A percentile compares a stretch with the other conserved stretches of the same genome.
phyloP scores from a whole-genome alignment of 2,329 filamentous ascomycete genomes.

The Colletotrichum shisoi region DNA sequence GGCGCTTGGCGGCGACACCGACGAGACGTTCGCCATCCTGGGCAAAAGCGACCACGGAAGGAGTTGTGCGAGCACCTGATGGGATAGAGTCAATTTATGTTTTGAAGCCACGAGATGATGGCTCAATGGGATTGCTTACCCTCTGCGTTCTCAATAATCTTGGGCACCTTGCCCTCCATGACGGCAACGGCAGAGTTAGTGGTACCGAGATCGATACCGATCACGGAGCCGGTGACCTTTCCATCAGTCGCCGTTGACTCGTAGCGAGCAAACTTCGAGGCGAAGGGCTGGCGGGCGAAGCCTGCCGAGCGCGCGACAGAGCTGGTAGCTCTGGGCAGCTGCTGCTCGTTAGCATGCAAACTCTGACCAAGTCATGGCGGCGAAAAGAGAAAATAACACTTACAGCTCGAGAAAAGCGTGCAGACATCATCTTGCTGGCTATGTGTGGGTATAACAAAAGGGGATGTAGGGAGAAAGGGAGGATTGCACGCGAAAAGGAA shows the following conservation, averaged over 20 bases:
- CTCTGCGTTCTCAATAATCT: conserved; percentile 98
- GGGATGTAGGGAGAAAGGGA: conserved; percentile 43
- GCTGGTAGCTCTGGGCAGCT: conserved; percentile 81
- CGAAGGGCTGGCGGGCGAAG: conserved; percentile 73
- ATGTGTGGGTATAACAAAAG: conserved; percentile 43
- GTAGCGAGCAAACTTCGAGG: conserved; percentile 78
- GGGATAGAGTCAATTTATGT: background rate
- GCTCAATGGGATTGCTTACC: conserved; percentile 61
- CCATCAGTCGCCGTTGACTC: conserved; percentile 72
- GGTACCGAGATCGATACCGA: conserved; percentile 97
- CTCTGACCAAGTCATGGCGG: conserved; percentile 32
- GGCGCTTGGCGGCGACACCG: conserved; percentile 96
- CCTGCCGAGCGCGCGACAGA: conserved; percentile 72
- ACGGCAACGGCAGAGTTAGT: conserved; percentile 97
- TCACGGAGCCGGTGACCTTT: conserved; percentile 95
- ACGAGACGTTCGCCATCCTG: conserved; percentile 96
- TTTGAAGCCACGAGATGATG: background rate
- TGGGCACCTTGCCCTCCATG: conserved; percentile 95
- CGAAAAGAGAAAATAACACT: conserved; percentile 46
- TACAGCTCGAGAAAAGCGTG: conserved; percentile 78
- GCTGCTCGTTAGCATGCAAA: conserved; percentile 43
- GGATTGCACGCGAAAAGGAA: conserved; percentile 38
- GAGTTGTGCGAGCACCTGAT: conserved; percentile 84
- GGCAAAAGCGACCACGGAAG: conserved; percentile 93
- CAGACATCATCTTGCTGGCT: conserved; percentile 70